phyloP scores from a whole-genome alignment of 2,329 filamentous ascomycete species.

The Xylariaceae sp. region DNA sequence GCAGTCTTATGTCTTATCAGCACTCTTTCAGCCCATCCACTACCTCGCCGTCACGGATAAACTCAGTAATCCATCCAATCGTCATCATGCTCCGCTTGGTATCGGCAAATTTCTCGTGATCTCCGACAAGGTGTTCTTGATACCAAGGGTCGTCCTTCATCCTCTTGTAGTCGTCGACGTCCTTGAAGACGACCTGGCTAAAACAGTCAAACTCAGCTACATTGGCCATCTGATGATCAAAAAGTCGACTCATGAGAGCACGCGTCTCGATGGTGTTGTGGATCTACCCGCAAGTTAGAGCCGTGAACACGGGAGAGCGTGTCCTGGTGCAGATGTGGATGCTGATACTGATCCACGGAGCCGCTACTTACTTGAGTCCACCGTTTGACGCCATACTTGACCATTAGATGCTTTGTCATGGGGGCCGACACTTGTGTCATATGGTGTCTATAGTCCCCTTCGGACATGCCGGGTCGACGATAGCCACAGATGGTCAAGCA shows the following conservation, averaged over 20 bases:
- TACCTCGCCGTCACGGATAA: slow-evolving; percentile 35
- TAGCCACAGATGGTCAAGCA: slow-evolving; percentile 48
- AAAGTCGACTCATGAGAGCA: slow-evolving; percentile 37
- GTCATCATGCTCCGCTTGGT: slow-evolving; percentile 43
- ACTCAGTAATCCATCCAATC: slow-evolving; percentile 43
- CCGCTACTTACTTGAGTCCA: slow-evolving; percentile 38
- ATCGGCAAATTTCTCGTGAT: slow-evolving; percentile 49
- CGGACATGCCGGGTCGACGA: slow-evolving; percentile 42
- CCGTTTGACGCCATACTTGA: slow-evolving; percentile 43
- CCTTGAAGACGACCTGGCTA: slow-evolving; percentile 43
- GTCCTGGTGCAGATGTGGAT: no score
- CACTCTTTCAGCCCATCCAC: slow-evolving; percentile 12
- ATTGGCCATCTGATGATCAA: slow-evolving; percentile 43
- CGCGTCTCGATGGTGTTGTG: slow-evolving; percentile 37
- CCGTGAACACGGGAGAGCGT: not conserved
- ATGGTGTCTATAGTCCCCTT: slow-evolving; percentile 44
- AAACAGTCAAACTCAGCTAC: slow-evolving; percentile 47
- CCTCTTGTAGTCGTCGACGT: slow-evolving; percentile 41
- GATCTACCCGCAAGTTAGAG: slow-evolving; percentile 28
- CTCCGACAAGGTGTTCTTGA: slow-evolving; percentile 38
- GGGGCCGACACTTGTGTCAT: slow-evolving; percentile 45
- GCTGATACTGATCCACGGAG: not conserved
- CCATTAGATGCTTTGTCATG: slow-evolving; percentile 45
- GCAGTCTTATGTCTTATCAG: not conserved
- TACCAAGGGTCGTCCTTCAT: slow-evolving; percentile 49